A percentile compares a stretch with the other conserved stretches of the same genome.
Conservation (phyloP, 2,329 filamentous ascomycete genomes). For the Teratosphaeria viscida region DNA sequence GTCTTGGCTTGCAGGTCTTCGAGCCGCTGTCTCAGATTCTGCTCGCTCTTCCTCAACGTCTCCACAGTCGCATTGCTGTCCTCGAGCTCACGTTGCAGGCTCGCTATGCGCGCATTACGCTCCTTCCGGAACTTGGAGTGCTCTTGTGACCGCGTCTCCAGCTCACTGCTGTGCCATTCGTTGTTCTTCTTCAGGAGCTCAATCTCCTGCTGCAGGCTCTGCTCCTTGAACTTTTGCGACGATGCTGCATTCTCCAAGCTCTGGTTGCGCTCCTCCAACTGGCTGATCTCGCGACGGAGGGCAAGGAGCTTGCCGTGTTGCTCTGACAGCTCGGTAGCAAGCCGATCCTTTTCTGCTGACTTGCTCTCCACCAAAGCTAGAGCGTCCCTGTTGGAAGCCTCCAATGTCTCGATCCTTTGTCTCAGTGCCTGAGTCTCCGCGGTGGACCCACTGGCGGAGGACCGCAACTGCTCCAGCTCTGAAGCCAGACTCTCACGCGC, state of each 20-base stretch:
- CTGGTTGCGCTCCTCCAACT: conserved; percentile 75
- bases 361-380: conserved; percentile 83
- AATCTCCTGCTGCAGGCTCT: conserved; percentile 80
- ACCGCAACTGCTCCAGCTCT: conserved; percentile 68
- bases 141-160: conserved; percentile 82
- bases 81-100: conserved; percentile 79
- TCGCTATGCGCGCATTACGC: conserved; percentile 78
- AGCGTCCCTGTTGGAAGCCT: conserved; percentile 86
- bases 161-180: conserved; percentile 85
- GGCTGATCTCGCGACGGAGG: conserved; percentile 69
- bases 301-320: conserved; percentile 83
- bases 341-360: conserved; percentile 70
- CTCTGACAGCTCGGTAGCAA: conserved; percentile 75
- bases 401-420: conserved; percentile 73
- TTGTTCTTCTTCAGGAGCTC: conserved; percentile 80
- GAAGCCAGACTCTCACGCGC: conserved; percentile 65
- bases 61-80: conserved; percentile 71
- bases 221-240: conserved; percentile 80
- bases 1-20: conserved; percentile 78
- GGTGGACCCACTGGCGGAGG: conserved; percentile 60
- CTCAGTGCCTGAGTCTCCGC: conserved; percentile 67
- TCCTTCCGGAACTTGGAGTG: conserved; percentile 87
- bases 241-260: conserved; percentile 68
- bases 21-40: conserved; percentile 67
- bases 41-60: conserved; percentile 66